Evolutionary conservation across 2,329 filamentous ascomycete species (phyloP).

Genomic region (Byssoonygena ceratinophila): DNA sequence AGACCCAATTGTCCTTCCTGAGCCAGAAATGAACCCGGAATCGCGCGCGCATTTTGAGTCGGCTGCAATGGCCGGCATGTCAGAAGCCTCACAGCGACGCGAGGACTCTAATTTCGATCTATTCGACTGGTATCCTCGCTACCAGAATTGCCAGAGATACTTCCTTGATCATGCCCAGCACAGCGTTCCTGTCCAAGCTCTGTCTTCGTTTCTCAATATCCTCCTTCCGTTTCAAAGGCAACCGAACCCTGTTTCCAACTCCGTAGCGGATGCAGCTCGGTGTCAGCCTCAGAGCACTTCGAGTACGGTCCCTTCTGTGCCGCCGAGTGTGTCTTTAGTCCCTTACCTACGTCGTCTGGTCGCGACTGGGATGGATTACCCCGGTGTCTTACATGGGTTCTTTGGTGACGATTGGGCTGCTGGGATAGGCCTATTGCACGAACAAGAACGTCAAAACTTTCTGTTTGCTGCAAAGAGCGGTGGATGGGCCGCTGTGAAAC

Average conservation of each 20-base stretch:
- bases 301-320: slow-evolving; percentile 29
- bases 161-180: slow-evolving; percentile 89
- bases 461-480: slow-evolving; percentile 90
- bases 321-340: slow-evolving; percentile 54
- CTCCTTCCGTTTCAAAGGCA: slow-evolving; percentile 71
- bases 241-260: slow-evolving; percentile 39
- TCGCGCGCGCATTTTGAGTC: slow-evolving; percentile 26
- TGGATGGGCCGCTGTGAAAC: slow-evolving; percentile 79
- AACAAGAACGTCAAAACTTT: slow-evolving; percentile 86
- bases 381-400: slow-evolving; percentile 81
- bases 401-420: slow-evolving; percentile 87
- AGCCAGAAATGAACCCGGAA: slow-evolving; percentile 12
- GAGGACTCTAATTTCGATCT: slow-evolving; percentile 49
- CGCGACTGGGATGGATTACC: slow-evolving; percentile 80
- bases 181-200: slow-evolving; percentile 67
- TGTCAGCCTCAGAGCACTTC: slow-evolving; percentile 36
- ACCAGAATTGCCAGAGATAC: slow-evolving; percentile 79
- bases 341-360: slow-evolving; percentile 86
- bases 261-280: slow-evolving; percentile 26
- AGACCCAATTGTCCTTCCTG: neutral
- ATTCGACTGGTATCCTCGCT: slow-evolving; percentile 85
- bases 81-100: slow-evolving; percentile 28
- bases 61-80: slow-evolving; percentile 30
- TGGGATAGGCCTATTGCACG: slow-evolving; percentile 72
- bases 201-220: slow-evolving; percentile 88